Evolutionary conservation across 75 land plant species (phyloP).

Genomic region (Pinus tabuliformis): DNA sequence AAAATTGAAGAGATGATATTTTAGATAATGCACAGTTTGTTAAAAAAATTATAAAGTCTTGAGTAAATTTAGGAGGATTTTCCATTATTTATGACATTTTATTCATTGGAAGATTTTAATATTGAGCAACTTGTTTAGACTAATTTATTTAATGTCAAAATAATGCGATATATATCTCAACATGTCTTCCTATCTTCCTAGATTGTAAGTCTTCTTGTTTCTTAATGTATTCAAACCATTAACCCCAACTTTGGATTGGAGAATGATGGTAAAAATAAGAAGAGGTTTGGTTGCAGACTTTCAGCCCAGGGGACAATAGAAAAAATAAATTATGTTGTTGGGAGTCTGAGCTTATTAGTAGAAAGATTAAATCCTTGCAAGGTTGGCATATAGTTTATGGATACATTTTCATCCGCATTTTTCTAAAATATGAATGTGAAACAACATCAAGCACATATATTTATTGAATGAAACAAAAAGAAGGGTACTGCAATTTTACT

Average conservation of each 20-base stretch:
- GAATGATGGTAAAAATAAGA: constrained; percentile 23
- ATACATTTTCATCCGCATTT: background rate
- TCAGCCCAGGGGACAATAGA: constrained; percentile 33
- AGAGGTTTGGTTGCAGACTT: constrained; percentile 39
- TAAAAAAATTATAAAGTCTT: background rate
- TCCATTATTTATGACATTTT: background rate
- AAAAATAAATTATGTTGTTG: constrained; percentile 41
- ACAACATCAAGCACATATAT: background rate
- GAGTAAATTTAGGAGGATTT: too few species aligned
- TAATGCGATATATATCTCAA: background rate
- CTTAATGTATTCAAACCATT: background rate
- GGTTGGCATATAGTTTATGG: constrained; percentile 13
- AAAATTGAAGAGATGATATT: background rate
- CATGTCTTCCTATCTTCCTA: background rate
- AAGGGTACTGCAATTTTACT: too few species aligned
- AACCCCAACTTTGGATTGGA: constrained; percentile 3
- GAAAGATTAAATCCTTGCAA: constrained; percentile 30
- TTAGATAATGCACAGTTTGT: background rate
- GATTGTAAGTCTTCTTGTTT: background rate
- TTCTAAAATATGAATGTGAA: background rate
- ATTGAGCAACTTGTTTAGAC: background rate
- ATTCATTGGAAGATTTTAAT: background rate
- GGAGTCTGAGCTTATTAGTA: constrained; percentile 27
- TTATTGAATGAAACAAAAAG: too few species aligned
- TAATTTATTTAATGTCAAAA: background rate